Base-by-base conservation (phyloP, 116 monocot genomes). In the Cymodocea nodosa region DNA sequence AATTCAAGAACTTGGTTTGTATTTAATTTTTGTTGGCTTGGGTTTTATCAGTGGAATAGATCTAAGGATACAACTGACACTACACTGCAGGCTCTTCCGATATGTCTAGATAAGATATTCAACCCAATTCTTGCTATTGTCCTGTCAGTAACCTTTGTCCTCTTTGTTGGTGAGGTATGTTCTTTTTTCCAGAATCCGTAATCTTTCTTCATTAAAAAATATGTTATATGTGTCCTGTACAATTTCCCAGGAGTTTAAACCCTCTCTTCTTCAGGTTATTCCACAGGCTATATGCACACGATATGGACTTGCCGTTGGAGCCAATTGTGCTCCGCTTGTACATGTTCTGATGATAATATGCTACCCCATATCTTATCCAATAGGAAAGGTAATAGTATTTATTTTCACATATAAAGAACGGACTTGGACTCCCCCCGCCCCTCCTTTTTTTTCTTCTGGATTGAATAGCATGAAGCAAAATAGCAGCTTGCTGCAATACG, bases 231-330 rank as follows among this genome's bases (percentile, higher is more conserved):
- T 30, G 30, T 52, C 24, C 19, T 9, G 15, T 67, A 15, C 18
- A 12, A 7, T 52, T 16, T 22, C 13, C 24, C 8, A 34, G 37
- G 2, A 17, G 24, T 16, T 5, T 30, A 30, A 30, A 30, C 30
- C n/a, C 4, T 64, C 50, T 63, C 11, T 51, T 64, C 16, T 67
- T 63, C 80, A 98, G 98, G 89, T 98, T 68, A 91, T 98, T 73
- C 98, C 98, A 67, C 98, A 98, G 80, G 92, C 92, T 51, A 92
- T 98, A 76, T 98, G 98, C 76, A 80, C 92, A 36, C 83, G 86
- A 81, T 92, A 98, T 79, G 98, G 92, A 57, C 71, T 98, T 52
- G 82, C 89, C 34, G 98, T 98, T 60, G 98, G 98, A 68, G 85
- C 98, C 55, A 98, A 92, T 82, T 77, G 89, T 66, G 98, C 89